These are phyloP conservation scores for Voacanga thouarsii DNA, from an alignment of 257 asterid species.

Conservation along the genomic window DNA sequence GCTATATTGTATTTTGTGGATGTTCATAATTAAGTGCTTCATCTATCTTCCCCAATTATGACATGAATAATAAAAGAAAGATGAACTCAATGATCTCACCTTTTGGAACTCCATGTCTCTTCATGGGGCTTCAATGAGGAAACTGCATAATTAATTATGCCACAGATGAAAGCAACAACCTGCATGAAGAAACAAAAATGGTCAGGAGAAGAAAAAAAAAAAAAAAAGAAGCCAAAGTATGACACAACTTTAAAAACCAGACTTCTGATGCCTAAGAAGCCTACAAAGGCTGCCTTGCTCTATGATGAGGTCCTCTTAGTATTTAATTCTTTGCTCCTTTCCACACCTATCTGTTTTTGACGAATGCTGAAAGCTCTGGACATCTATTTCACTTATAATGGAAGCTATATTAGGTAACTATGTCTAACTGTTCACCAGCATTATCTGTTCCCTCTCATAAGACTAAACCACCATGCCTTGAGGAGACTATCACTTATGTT, in stretches of 20 bases:
- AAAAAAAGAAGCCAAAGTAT: background rate
- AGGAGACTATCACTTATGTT: slow-evolving; percentile 1
- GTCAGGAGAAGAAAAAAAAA: background rate
- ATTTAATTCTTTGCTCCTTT: background rate
- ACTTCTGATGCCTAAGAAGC: background rate
- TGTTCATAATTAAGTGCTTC: background rate
- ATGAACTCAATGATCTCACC: slow-evolving; percentile 42
- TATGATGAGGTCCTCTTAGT: background rate
- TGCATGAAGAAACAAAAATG: slow-evolving; percentile 33
- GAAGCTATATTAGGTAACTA: background rate
- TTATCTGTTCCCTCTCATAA: background rate
- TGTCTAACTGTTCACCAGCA: background rate
- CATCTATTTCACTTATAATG: background rate
- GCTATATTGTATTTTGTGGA: background rate
- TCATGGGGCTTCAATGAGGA: slow-evolving; percentile 39
- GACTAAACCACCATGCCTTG: background rate
- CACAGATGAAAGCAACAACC: slow-evolving; percentile 85
- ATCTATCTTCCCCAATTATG: no score
- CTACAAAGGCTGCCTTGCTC: background rate
- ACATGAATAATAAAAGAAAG: slow-evolving; percentile 5
- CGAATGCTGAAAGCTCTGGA: background rate
- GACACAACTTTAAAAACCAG: background rate
- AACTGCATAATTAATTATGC: slow-evolving; percentile 62
- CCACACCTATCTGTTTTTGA: background rate
- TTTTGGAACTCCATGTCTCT: slow-evolving; percentile 48